phyloP scores from a whole-genome alignment of 805 yeast genomes.

The Metschnikowia gelsemii region DNA sequence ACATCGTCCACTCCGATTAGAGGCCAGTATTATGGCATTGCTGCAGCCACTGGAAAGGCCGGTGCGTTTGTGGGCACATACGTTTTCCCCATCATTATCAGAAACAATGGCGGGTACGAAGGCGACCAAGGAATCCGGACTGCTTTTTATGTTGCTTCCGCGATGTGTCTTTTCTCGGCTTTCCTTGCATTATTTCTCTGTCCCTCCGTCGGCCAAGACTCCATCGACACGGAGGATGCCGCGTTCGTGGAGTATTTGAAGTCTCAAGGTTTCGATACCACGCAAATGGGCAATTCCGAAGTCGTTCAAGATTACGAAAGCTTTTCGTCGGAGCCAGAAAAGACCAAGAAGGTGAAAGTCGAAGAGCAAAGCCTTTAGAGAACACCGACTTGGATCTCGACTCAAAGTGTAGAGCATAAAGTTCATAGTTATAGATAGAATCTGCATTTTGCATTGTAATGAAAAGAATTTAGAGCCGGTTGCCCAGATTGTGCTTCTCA shows the following conservation, averaged over 20 bases:
- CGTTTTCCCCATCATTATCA: slow-evolving; percentile 79
- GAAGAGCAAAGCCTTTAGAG: neutral
- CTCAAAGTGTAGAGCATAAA: no score
- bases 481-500: no score
- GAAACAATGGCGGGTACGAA: slow-evolving; percentile 49
- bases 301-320: slow-evolving; percentile 15
- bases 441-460: no score
- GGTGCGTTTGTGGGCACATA: slow-evolving; percentile 93
- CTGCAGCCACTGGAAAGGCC: slow-evolving; percentile 87
- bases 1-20: slow-evolving; percentile 84
- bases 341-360: slow-evolving; percentile 12
- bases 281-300: slow-evolving; percentile 49
- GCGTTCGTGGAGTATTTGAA: slow-evolving; percentile 66
- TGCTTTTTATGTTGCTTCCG: slow-evolving; percentile 80
- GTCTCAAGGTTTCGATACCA: slow-evolving; percentile 69
- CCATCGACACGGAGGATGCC: slow-evolving; percentile 75
- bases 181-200: slow-evolving; percentile 64
- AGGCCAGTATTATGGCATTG: slow-evolving; percentile 87
- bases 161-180: slow-evolving; percentile 73
- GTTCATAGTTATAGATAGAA: no score
- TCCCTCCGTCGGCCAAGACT: slow-evolving; percentile 82
- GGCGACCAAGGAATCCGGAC: slow-evolving; percentile 60
- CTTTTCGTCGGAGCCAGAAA: slow-evolving; percentile 15
- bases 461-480: no score
- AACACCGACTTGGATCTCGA: no score